A percentile compares a stretch with the other conserved stretches of the same genome.
Conservation (phyloP, 2,329 filamentous ascomycete species). For the Aspergillus sp. region DNA sequence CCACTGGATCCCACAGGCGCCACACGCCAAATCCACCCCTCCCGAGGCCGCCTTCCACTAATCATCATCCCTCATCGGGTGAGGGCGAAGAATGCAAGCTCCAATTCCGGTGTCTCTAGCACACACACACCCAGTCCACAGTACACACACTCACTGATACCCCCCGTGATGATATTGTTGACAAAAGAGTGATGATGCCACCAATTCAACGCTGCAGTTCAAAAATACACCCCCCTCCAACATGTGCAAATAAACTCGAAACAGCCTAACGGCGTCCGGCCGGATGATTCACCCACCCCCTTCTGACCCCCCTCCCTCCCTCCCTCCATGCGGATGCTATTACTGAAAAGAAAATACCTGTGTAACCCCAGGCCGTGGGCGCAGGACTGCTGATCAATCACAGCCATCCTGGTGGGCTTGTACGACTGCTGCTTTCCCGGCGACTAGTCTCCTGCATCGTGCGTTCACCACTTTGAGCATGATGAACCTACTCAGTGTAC, state of each 20-base stretch:
- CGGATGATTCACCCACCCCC: slow-evolving; percentile 13
- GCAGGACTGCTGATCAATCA: slow-evolving; percentile 18
- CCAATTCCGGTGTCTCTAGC: slow-evolving; percentile 6
- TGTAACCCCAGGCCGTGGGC: slow-evolving; percentile 20
- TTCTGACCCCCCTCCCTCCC: neutral
- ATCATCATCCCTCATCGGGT: slow-evolving; percentile 7
- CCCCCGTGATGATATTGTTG: slow-evolving; percentile 5
- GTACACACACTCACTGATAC: neutral
- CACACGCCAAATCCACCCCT: slow-evolving; percentile 20
- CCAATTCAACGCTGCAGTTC: slow-evolving; percentile 5
- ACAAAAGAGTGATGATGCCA: slow-evolving; percentile 11
- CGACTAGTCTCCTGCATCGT: slow-evolving; percentile 14
- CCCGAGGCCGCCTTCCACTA: slow-evolving; percentile 15
- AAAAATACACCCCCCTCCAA: slow-evolving; percentile 9
- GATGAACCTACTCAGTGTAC: neutral
- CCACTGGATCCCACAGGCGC: slow-evolving; percentile 18
- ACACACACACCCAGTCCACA: neutral
- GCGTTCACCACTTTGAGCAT: slow-evolving; percentile 1
- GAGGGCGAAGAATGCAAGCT: slow-evolving; percentile 5
- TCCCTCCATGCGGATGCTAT: neutral
- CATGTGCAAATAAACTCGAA: slow-evolving; percentile 40
- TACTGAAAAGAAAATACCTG: slow-evolving; percentile 8
- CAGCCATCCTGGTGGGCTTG: slow-evolving; percentile 10
- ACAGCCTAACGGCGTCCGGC: slow-evolving; percentile 38
- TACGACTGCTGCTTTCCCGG: slow-evolving; percentile 19